Evolutionary conservation across 305 asterid species (phyloP), one percentile per base, ranked within the genome.

Genomic region (Solanum hybrid): DNA sequence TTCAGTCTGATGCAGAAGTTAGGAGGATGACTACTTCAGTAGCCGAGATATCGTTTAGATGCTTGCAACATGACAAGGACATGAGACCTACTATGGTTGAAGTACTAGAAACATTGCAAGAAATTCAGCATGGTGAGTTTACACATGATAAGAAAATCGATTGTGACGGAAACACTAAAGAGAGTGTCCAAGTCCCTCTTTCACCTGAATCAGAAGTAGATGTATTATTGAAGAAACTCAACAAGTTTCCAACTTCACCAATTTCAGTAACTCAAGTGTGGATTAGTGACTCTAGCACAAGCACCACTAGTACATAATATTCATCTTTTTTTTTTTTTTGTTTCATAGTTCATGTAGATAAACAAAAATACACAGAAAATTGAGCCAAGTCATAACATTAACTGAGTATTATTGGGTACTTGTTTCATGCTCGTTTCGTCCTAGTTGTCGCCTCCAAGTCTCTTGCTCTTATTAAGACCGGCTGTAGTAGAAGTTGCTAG

Each of bases 31-130:
- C 94, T 26, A 95, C 93, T 29, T 91, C 93, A 12, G 95, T 95
- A 11, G 98, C 98, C 0, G 96, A 95, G 94, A 86, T 95, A 89
- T 98, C 98, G 5, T 96, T 95, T 64, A 79, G 93, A 51, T 96
- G 99, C 89, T 75, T 96, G 94, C 99, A 96, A 90, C 93, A 89
- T 17, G 97, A 95, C 26, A 94, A 93, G 91, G 97, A 96, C 8
- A 13, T 93, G 96, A 94, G 99, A 92, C 99, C 99, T 8, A 79
- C 92, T 5, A 96, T 96, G 98, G 94, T 91, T n/a, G 98, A 94
- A 75, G 97, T 95, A 27, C 86, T 92, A 80, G 90, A 69, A 26
- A 86, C 89, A 75, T 89, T 96, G 91, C 90, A 87, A 79, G 94
- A 91, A 8, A 92, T 96, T 36, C 90, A 91, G 79, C 86, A 77